Base-by-base conservation (phyloP, 129 eudicot genomes). In the Ambrosia artemisiifolia region DNA sequence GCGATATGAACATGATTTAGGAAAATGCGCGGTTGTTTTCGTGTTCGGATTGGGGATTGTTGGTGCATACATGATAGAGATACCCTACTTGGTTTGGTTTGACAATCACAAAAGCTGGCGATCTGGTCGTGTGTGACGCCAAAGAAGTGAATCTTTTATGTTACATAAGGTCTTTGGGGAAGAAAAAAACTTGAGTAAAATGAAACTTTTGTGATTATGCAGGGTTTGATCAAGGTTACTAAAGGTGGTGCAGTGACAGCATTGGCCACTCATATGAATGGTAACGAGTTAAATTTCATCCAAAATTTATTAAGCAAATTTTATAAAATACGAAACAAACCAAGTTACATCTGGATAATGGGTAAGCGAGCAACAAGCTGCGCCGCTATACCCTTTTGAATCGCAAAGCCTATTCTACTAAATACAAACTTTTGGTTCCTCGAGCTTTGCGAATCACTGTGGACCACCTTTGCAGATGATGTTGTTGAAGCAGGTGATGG, bases 391-490 rank as follows among this genome's bases (percentile, higher is more conserved):
- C n/a, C n/a, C n/a, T n/a, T n/a, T n/a, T n/a, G n/a, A n/a, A n/a
- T n/a, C n/a, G n/a, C n/a, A n/a, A n/a, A n/a, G n/a, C n/a, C n/a
- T n/a, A n/a, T n/a, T n/a, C n/a, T n/a, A n/a, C n/a, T n/a, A 74
- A 81, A 79, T 43, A 75, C 86, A 79, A 75, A 83, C 65, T n/a
- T n/a, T n/a, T n/a, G n/a, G n/a, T n/a, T n/a, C n/a, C n/a, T n/a
- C n/a, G n/a, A n/a, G n/a, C n/a, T n/a, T n/a, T n/a, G n/a, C n/a
- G n/a, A n/a, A n/a, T n/a, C n/a, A n/a, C n/a, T n/a, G n/a, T n/a
- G n/a, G n/a, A n/a, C n/a, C n/a, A n/a, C n/a, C n/a, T 82, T 92
- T 77, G 96, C 96, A 63, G 92, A 92, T 80, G 95, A 89, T 81
- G 83, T 92, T 28, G 72, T 78, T 13, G 96, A 85, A 76, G 90